Evolutionary conservation across 192 early-diverging fungal species (phyloP).

Genomic region (Linderina pennispora): DNA sequence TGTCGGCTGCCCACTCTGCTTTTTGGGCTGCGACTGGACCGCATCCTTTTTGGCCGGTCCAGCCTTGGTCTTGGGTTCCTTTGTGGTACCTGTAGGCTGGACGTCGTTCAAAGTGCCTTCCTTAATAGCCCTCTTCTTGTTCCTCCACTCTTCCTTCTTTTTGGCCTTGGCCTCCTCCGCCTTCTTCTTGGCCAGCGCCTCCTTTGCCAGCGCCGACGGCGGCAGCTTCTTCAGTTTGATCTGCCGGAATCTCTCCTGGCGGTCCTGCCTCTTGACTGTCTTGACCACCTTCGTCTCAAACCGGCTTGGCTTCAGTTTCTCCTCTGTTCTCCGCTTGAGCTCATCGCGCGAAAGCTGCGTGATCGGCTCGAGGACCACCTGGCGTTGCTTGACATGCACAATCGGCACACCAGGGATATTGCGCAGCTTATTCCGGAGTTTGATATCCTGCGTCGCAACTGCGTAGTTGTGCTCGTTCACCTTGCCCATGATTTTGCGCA

Average conservation of each 20-base stretch:
- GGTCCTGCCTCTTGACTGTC: too few relatives aligned
- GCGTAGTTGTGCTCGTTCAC: constrained; percentile 81
- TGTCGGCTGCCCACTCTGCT: too few relatives aligned
- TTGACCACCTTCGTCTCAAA: constrained; percentile 52
- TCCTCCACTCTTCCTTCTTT: constrained; percentile 6
- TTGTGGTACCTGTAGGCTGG: too few relatives aligned
- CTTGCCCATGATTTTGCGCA: constrained; percentile 65
- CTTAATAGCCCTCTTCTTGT: too few relatives aligned
- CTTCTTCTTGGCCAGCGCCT: too few relatives aligned
- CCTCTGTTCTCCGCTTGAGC: constrained; percentile 28
- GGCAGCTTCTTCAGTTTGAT: too few relatives aligned
- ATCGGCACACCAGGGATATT: constrained; percentile 78
- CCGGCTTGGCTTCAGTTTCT: constrained; percentile 49
- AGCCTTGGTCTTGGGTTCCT: too few relatives aligned
- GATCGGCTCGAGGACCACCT: constrained; percentile 78
- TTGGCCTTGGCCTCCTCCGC: constrained; percentile 16
- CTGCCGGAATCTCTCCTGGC: too few relatives aligned
- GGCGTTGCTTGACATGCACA: constrained; percentile 71
- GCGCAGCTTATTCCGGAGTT: constrained; percentile 57
- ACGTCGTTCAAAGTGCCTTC: too few relatives aligned
- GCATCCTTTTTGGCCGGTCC: too few relatives aligned
- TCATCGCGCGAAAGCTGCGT: constrained; percentile 43
- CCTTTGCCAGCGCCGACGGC: too few relatives aligned
- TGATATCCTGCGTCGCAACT: constrained; percentile 73
- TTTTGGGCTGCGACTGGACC: too few relatives aligned